Evolutionary conservation across 192 early-diverging fungal species (phyloP).

Genomic region (Linnemannia zychae): DNA sequence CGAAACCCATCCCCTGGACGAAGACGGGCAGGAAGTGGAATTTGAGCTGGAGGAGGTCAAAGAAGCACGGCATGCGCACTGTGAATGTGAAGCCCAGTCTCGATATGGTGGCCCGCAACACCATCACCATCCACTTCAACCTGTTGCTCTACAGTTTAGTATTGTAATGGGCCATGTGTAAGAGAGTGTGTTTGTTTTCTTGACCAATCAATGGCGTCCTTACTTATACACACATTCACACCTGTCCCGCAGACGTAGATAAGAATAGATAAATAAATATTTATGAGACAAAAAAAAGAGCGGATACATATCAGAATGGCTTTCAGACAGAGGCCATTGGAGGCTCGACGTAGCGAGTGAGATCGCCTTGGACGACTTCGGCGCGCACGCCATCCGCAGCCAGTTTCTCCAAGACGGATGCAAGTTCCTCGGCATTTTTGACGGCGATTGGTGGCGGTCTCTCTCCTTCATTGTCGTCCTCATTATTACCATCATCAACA

Average conservation of each 20-base stretch:
- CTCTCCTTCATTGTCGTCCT: neutral
- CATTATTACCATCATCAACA: neutral
- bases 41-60: neutral
- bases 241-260: neutral
- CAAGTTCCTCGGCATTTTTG: constrained; percentile 14
- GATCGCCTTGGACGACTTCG: constrained; percentile 11
- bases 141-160: constrained; percentile 22
- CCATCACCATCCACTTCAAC: constrained; percentile 12
- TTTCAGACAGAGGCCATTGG: neutral
- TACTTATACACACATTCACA: no score
- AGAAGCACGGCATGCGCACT: neutral
- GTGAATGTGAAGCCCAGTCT: constrained; percentile 14
- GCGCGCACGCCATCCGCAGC: constrained; percentile 11
- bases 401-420: constrained; percentile 6
- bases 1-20: neutral
- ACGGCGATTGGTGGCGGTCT: constrained; percentile 9
- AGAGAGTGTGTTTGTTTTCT: neutral
- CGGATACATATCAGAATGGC: no score
- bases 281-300: no score
- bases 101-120: constrained; percentile 1
- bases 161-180: constrained; percentile 47
- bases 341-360: constrained; percentile 5
- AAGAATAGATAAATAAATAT: neutral
- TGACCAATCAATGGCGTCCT: no score
- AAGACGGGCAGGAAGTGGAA: neutral